These are phyloP conservation scores for Fusarium camptoceras DNA, from an alignment of 2,329 filamentous ascomycete genomes.

Conservation along the genomic window DNA sequence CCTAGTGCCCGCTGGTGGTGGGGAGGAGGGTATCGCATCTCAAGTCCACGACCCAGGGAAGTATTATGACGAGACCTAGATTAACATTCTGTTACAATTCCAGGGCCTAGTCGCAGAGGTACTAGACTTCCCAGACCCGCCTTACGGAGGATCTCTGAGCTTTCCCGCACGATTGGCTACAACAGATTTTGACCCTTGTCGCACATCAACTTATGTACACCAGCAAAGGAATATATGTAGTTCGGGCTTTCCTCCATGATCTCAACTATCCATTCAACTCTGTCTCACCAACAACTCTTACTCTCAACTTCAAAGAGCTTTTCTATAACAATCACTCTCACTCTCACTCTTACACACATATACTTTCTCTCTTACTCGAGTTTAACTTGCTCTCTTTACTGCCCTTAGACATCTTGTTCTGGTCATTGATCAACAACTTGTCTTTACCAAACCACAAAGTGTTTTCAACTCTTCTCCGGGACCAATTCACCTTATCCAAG, in stretches of 20 bases:
- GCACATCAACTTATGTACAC: constrained; percentile 44
- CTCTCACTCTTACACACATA: constrained; percentile 39
- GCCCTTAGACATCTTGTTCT: constrained; percentile 22
- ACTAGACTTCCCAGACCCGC: constrained; percentile 40
- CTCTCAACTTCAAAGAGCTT: constrained; percentile 31
- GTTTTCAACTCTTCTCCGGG: constrained; percentile 11
- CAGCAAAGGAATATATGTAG: constrained; percentile 47
- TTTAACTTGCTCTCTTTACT: constrained; percentile 14
- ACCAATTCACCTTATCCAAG: constrained; percentile 5
- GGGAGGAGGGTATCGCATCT: constrained; percentile 42
- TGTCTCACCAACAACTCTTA: constrained; percentile 41
- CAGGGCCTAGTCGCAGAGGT: constrained; percentile 43
- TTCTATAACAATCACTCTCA: constrained; percentile 27
- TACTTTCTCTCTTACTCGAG: constrained; percentile 15
- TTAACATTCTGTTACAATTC: constrained; percentile 43
- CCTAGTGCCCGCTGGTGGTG: constrained; percentile 27
- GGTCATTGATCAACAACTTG: constrained; percentile 3
- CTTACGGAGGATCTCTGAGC: constrained; percentile 47
- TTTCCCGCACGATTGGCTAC: constrained; percentile 51
- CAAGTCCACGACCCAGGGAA: constrained; percentile 36
- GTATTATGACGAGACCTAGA: constrained; percentile 47
- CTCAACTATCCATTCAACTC: constrained; percentile 36
- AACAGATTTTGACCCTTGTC: constrained; percentile 47
- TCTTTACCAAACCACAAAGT: constrained; percentile 14
- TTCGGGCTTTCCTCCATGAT: constrained; percentile 44